Conservation (phyloP, 257 asterid species). For the Petrea volubilis region DNA sequence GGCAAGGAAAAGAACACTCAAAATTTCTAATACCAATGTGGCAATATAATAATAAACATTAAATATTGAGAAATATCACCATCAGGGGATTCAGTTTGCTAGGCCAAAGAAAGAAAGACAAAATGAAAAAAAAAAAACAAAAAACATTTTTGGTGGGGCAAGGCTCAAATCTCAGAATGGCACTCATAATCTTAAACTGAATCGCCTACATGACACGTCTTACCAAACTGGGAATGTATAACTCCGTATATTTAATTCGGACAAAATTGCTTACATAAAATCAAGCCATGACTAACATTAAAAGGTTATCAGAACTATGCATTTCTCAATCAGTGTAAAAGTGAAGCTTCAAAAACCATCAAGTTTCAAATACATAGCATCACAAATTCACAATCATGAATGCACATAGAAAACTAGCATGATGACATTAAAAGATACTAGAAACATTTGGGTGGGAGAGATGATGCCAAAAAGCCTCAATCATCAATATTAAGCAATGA, state of each 20-base stretch:
- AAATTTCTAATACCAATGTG: conserved; percentile 21
- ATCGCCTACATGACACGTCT: conserved; percentile 3
- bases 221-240: neutral
- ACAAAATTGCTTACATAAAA: neutral
- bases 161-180: neutral
- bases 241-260: neutral
- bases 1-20: conserved; percentile 26
- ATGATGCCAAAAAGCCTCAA: neutral
- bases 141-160: neutral
- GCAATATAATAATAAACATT: neutral
- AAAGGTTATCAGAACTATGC: neutral
- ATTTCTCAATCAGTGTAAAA: neutral
- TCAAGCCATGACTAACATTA: neutral
- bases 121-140: conserved; percentile 9
- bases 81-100: neutral
- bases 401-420: neutral
- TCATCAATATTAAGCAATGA: neutral
- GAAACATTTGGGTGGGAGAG: neutral
- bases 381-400: neutral
- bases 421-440: neutral
- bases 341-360: conserved; percentile 7
- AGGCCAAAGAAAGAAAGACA: conserved; percentile 4
- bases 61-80: neutral
- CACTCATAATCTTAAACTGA: conserved; percentile 1
- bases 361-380: neutral